Evolutionary conservation across 345 rosid species (phyloP).

Genomic region (Pistacia vera): DNA sequence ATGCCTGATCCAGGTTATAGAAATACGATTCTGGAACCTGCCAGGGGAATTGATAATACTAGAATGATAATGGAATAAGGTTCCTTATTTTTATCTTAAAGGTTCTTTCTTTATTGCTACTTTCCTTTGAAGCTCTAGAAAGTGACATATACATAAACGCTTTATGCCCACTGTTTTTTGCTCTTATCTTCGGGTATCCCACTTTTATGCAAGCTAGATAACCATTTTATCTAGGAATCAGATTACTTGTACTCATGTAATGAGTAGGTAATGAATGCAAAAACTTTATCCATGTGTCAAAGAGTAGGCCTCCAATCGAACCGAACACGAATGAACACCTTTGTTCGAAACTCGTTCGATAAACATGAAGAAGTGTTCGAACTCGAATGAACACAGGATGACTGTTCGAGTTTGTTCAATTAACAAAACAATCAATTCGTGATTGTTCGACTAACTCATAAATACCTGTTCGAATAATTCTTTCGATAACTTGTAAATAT

Average conservation of each 20-base stretch:
- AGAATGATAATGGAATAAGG: conserved; percentile 26
- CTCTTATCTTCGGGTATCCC: neutral
- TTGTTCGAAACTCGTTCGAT: too few relatives aligned
- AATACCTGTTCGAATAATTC: too few relatives aligned
- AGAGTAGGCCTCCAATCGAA: too few relatives aligned
- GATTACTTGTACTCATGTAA: too few relatives aligned
- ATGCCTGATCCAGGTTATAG: neutral
- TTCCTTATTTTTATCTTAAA: conserved; percentile 27
- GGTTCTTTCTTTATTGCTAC: conserved; percentile 19
- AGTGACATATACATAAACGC: conserved; percentile 2
- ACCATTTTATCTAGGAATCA: neutral
- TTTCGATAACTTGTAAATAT: too few relatives aligned
- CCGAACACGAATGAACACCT: too few relatives aligned
- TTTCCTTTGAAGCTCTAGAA: conserved; percentile 7
- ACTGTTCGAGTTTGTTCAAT: too few relatives aligned
- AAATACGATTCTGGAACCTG: neutral
- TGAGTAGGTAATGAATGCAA: neutral
- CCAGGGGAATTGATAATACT: neutral
- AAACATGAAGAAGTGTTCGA: too few relatives aligned
- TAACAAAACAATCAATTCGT: too few relatives aligned
- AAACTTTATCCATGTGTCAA: too few relatives aligned
- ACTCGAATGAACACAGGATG: too few relatives aligned
- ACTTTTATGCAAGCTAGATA: neutral
- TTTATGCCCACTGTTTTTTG: conserved; percentile 10
- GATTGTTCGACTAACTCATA: too few relatives aligned